Evolutionary conservation across 2,329 filamentous ascomycete species (phyloP).

Genomic region (Diaporthe citrichinensis): DNA sequence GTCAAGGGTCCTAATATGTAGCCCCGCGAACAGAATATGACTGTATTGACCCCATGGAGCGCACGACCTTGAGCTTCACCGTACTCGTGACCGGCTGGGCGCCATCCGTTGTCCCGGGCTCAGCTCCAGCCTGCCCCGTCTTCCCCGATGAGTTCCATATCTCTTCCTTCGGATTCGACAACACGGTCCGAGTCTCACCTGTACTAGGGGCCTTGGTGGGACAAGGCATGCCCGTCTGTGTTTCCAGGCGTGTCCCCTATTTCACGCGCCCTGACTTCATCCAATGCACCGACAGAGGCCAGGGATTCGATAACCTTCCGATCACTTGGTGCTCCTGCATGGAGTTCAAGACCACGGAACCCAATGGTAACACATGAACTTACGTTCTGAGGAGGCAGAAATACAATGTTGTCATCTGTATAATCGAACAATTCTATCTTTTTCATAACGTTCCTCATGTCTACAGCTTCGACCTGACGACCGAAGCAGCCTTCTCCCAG

Average conservation of each 20-base stretch:
- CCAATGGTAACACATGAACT: background rate
- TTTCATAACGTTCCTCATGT: background rate
- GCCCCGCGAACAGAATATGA: too few relatives aligned
- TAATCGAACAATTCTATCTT: background rate
- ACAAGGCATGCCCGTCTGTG: too few relatives aligned
- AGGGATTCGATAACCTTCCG: background rate
- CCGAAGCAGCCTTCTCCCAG: slow-evolving; percentile 53
- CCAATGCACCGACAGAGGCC: background rate
- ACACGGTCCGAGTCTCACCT: too few relatives aligned
- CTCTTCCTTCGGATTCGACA: too few relatives aligned
- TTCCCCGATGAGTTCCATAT: background rate
- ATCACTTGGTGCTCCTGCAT: background rate
- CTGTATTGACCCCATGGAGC: too few relatives aligned
- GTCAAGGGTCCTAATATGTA: too few relatives aligned
- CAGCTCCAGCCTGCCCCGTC: background rate
- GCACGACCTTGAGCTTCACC: too few relatives aligned
- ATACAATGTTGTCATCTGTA: background rate
- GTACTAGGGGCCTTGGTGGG: too few relatives aligned
- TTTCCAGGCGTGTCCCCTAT: background rate
- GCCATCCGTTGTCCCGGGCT: background rate
- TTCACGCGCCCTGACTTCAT: background rate
- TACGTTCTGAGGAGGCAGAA: background rate
- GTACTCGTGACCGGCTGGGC: too few relatives aligned
- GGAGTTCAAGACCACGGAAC: background rate
- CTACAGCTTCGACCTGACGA: slow-evolving; percentile 64